Conservation (phyloP, 805 yeast species). For the Nakazawaea molendinolei region DNA sequence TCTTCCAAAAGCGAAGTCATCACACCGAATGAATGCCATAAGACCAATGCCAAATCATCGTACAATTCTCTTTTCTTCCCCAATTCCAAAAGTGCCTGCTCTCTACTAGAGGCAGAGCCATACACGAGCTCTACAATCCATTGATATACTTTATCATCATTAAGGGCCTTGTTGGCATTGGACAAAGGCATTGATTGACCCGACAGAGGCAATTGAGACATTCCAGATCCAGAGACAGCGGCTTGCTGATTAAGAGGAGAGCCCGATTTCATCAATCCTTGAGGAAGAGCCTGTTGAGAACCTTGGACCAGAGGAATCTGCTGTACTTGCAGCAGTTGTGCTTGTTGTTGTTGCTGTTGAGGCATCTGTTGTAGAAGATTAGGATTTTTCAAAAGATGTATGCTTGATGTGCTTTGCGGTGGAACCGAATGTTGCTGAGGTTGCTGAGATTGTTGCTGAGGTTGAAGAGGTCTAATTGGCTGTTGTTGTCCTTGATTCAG, state of each 20-base stretch:
- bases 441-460: conserved; percentile 15
- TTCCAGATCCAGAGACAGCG: conserved; percentile 14
- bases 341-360: conserved; percentile 3
- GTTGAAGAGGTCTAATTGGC: conserved; percentile 8
- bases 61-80: conserved; percentile 94
- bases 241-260: conserved; percentile 7
- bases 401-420: conserved; percentile 12
- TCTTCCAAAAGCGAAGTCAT: conserved; percentile 90
- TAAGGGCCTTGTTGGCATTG: conserved; percentile 36
- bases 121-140: conserved; percentile 89
- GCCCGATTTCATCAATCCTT: conserved; percentile 1
- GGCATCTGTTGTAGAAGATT: conserved; percentile 12
- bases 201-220: conserved; percentile 14
- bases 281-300: conserved; percentile 9
- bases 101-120: conserved; percentile 69
- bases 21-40: conserved; percentile 96
- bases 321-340: conserved; percentile 13
- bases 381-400: conserved; percentile 13
- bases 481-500: conserved; percentile 19
- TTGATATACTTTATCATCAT: conserved; percentile 77
- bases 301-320: conserved; percentile 13
- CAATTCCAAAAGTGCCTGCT: conserved; percentile 83
- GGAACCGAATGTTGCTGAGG: conserved; percentile 15
- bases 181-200: conserved; percentile 5
- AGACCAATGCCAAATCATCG: conserved; percentile 85